Evolutionary conservation across 164 flowering plant genomes (phyloP), one percentile per base, ranked within the genome.

Genomic region (Saururus chinensis): DNA sequence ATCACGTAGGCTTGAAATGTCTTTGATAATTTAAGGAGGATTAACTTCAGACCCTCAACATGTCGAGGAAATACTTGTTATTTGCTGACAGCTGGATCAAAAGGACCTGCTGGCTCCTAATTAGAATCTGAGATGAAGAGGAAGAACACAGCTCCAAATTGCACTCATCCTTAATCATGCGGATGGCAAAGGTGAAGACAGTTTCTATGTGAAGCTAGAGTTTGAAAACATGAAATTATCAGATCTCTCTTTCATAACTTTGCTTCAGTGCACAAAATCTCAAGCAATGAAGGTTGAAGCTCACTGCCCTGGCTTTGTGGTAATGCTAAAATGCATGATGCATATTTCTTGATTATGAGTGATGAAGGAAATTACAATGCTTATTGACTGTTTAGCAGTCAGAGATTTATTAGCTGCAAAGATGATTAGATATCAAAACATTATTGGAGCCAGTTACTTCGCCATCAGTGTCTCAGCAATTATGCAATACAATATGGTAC

Each of bases 401-500:
- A 25, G 0, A 35, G 59, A 25, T 2, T 30, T 30, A 25, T 56
- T 56, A 23, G 59, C 13, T 56, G 19, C 22, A 9, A 30, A 19
- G 12, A 24, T 14, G 37, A 22, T 21, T 16, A 25, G n/a, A 25
- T 49, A 55, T n/a, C n/a, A n/a, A n/a, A n/a, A n/a, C n/a, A 45
- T 9, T 24, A 53, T 53, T 53, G 53, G 23, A 56, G 17, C n/a
- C 57, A 54, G 59, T 26, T 22, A 40, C 22, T 58, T 37, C 17
- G 60, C 45, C 35, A 40, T 58, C 35, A 35, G 22, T 35, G 23
- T 30, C 37, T 30, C 52, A 23, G 58, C 30, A 60, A 60, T 60
- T 14, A 60, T 60, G 19, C 42, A n/a, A 56, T 20, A 40, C 60
- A 41, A 59, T 63, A 51, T 41, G 24, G 60, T 16, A 59, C 7